phyloP scores from a whole-genome alignment of 2,329 filamentous ascomycete species.

The Xylaria sp. region DNA sequence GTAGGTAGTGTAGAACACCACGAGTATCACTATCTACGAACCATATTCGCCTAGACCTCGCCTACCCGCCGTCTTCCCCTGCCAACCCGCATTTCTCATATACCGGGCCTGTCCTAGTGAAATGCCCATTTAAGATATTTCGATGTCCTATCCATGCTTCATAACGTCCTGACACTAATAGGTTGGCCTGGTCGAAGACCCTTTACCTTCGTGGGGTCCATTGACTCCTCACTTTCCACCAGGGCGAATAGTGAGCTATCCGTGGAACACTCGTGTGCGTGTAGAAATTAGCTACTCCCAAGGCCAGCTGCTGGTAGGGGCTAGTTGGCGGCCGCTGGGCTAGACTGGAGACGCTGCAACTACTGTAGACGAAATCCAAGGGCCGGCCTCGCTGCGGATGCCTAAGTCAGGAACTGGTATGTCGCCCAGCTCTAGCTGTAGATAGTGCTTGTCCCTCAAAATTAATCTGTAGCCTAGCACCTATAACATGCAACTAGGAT shows the following conservation, averaged over 20 bases:
- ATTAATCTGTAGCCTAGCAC: constrained; percentile 11
- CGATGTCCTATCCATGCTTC: background rate
- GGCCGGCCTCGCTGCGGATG: constrained; percentile 20
- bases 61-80: constrained; percentile 1
- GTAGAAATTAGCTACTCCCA: constrained; percentile 27
- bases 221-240: constrained; percentile 13
- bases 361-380: constrained; percentile 21
- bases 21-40: constrained; percentile 38
- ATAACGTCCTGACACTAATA: constrained; percentile 8
- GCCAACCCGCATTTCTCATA: constrained; percentile 22
- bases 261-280: constrained; percentile 15
- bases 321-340: constrained; percentile 9
- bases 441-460: constrained; percentile 15
- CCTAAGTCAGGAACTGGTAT: constrained; percentile 8
- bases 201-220: constrained; percentile 21
- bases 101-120: constrained; percentile 19
- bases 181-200: constrained; percentile 19
- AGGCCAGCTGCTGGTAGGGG: constrained; percentile 4
- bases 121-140: constrained; percentile 26
- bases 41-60: constrained; percentile 20
- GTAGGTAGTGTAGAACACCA: constrained; percentile 32
- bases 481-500: constrained; percentile 25
- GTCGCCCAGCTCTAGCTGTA: constrained; percentile 7
- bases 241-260: constrained; percentile 12
- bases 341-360: constrained; percentile 13